phyloP scores from a whole-genome alignment of 768 basidiomycete species.

The Ramaria sp. region DNA sequence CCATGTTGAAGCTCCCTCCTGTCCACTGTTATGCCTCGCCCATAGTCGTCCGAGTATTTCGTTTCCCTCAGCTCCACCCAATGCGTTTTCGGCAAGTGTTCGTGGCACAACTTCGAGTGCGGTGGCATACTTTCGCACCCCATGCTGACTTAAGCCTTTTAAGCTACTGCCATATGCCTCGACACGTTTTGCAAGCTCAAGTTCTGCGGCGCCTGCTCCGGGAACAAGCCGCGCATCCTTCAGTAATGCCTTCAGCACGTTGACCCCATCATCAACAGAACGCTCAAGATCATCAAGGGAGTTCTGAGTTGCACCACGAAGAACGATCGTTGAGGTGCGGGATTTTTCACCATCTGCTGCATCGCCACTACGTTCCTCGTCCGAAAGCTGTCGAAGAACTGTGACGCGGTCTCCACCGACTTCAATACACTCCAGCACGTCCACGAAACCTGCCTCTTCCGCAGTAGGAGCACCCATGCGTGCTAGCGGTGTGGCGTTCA shows the following conservation, averaged over 20 bases:
- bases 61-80: constrained; percentile 85
- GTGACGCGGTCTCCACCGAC: constrained; percentile 98
- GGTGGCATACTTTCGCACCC: constrained; percentile 78
- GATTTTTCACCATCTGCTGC: constrained; percentile 52
- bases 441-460: constrained; percentile 90
- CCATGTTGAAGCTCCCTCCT: constrained; percentile 59
- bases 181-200: constrained; percentile 80
- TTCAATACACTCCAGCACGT: constrained; percentile 91
- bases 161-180: constrained; percentile 81
- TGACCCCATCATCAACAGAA: constrained; percentile 93
- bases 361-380: constrained; percentile 43
- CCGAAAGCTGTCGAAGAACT: constrained; percentile 74
- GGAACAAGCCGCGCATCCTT: constrained; percentile 87
- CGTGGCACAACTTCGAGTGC: constrained; percentile 89
- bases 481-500: constrained; percentile 91
- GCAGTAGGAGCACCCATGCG: constrained; percentile 92
- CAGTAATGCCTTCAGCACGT: constrained; percentile 86
- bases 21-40: constrained; percentile 68
- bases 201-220: constrained; percentile 89
- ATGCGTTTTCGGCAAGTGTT: constrained; percentile 90
- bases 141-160: constrained; percentile 88
- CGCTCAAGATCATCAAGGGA: constrained; percentile 92
- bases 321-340: constrained; percentile 85
- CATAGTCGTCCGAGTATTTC: constrained; percentile 83
- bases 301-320: constrained; percentile 92